These are phyloP conservation scores for Metschnikowia aberdeeniae DNA, from an alignment of 805 yeast species.

Conservation along the genomic window DNA sequence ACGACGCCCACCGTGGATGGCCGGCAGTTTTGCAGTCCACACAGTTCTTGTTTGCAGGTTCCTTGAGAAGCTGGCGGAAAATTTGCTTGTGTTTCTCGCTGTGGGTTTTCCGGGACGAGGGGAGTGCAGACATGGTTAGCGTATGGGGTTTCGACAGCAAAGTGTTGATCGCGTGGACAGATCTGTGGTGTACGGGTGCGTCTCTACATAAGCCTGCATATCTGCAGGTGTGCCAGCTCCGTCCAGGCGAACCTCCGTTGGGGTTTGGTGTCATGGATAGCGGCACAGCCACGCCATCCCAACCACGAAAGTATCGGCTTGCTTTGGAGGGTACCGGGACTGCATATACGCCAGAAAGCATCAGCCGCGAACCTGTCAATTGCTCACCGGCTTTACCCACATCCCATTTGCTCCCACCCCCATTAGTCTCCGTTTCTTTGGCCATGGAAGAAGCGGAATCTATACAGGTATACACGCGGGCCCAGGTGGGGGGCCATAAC, in stretches of 20 bases:
- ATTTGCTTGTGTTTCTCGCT: slow-evolving; percentile 62
- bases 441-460: background rate
- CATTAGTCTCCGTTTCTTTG: background rate
- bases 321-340: no score
- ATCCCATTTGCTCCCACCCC: background rate
- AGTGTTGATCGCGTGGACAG: slow-evolving; percentile 2
- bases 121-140: slow-evolving; percentile 27
- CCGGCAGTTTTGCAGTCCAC: slow-evolving; percentile 88
- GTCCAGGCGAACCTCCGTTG: no score
- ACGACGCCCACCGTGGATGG: slow-evolving; percentile 97
- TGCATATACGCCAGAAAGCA: no score
- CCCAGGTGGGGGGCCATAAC: slow-evolving; percentile 68
- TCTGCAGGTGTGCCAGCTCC: no score
- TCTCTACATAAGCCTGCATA: no score
- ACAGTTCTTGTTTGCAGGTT: slow-evolving; percentile 72
- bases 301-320: no score
- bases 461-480: slow-evolving; percentile 9
- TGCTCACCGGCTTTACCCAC: background rate
- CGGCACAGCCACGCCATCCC: no score
- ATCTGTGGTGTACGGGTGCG: slow-evolving; percentile 11
- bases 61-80: slow-evolving; percentile 69
- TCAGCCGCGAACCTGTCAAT: background rate
- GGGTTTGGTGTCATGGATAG: no score
- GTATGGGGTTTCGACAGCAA: background rate
- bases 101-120: slow-evolving; percentile 43